Conservation (phyloP, 2,329 filamentous ascomycete genomes). For the Beauveria sp. region DNA sequence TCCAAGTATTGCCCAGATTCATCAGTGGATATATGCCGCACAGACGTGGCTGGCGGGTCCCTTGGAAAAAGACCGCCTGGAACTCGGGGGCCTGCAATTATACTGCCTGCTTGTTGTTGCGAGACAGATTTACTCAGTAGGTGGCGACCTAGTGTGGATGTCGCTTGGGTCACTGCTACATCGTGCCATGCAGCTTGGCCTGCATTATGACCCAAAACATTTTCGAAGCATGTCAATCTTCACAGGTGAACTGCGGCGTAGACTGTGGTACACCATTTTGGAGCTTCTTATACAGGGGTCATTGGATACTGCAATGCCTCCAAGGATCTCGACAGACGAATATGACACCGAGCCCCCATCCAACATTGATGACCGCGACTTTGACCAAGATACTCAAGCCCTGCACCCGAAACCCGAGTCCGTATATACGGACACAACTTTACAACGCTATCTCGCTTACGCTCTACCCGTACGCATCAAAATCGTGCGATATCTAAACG, state of each 20-base stretch:
- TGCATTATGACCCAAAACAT: slow-evolving; percentile 35
- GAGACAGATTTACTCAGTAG: slow-evolving; percentile 33
- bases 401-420: not conserved
- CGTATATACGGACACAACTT: not conserved
- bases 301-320: slow-evolving; percentile 31
- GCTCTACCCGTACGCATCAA: not conserved
- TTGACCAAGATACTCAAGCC: slow-evolving; percentile 11
- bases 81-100: slow-evolving; percentile 29
- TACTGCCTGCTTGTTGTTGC: slow-evolving; percentile 31
- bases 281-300: slow-evolving; percentile 31
- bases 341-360: slow-evolving; percentile 31
- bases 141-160: slow-evolving; percentile 34
- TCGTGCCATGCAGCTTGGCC: slow-evolving; percentile 36
- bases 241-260: slow-evolving; percentile 30
- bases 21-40: slow-evolving; percentile 33
- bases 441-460: not conserved
- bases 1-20: slow-evolving; percentile 14
- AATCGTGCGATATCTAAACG: not conserved
- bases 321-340: slow-evolving; percentile 30
- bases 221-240: slow-evolving; percentile 27
- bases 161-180: slow-evolving; percentile 33
- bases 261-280: slow-evolving; percentile 36
- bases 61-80: slow-evolving; percentile 23
- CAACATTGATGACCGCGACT: slow-evolving; percentile 27
- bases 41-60: slow-evolving; percentile 34